Conservation (phyloP, 2,329 filamentous ascomycete species). For the Stagonosporopsis cucurbitacearum region DNA sequence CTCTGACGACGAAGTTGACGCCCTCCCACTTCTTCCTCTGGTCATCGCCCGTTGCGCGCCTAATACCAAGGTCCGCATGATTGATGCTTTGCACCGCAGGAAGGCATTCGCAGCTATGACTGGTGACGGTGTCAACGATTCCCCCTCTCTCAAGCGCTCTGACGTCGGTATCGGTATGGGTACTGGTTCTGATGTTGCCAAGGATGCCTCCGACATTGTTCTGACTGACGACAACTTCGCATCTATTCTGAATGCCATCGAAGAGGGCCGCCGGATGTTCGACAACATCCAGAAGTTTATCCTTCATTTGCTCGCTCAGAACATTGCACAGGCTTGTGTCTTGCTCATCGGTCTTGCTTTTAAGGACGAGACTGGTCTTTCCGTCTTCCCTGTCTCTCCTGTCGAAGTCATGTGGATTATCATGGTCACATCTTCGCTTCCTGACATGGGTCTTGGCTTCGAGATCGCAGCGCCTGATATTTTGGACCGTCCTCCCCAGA, state of each 20-base stretch:
- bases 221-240: conserved; percentile 56
- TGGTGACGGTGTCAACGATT: conserved; percentile 56
- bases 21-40: conserved; percentile 48
- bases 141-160: conserved; percentile 54
- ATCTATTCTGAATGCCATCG: conserved; percentile 54
- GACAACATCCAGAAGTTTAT: conserved; percentile 56
- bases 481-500: conserved; percentile 40
- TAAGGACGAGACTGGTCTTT: conserved; percentile 40
- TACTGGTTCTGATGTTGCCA: conserved; percentile 54
- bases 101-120: conserved; percentile 52
- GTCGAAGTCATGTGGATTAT: conserved; percentile 50
- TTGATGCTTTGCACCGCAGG: conserved; percentile 51
- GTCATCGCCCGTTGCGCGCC: conserved; percentile 55
- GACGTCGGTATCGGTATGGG: conserved; percentile 57
- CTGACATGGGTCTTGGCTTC: conserved; percentile 46
- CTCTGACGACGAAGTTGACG: conserved; percentile 51
- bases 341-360: conserved; percentile 46
- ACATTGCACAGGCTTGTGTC: conserved; percentile 45
- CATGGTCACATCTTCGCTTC: conserved; percentile 48
- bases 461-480: conserved; percentile 46
- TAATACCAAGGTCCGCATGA: conserved; percentile 55
- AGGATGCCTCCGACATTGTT: conserved; percentile 55
- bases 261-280: conserved; percentile 54
- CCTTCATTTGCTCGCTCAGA: conserved; percentile 41
- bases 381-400: conserved; percentile 47